Evolutionary conservation across 129 eudicot species (phyloP), one percentile per base, ranked within the genome.

Genomic region (Heracleum sosnowskyi): DNA sequence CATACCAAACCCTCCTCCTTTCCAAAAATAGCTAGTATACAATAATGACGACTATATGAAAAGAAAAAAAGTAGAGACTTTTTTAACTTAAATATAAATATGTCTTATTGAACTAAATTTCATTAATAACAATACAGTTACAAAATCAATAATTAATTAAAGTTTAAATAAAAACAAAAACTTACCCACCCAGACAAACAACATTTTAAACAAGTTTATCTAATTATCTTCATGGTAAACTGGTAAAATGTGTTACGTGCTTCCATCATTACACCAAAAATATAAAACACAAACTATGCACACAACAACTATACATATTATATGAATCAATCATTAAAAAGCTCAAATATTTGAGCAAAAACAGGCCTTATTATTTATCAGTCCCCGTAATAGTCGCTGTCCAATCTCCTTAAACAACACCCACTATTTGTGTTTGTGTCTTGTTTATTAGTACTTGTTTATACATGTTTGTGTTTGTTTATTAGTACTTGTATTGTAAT

Each of bases 311-410:
- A 51, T 18, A 20, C 7, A 22, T 51, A 55, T 55, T 22, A 8
- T 2, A 24, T 11, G 44, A 26, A 26, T n/a, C 68, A 60, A 60
- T 60, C 16, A 60, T 60, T 60, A 60, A 60, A 60, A 60, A 26
- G 68, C 68, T 60, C 68, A 60, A 0, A 33, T 2, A 60, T 60
- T 60, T 60, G 33, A 60, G 64, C 64, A 57, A 57, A 57, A 79
- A 44, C 81, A 60, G 76, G 76, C 82, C 84, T 60, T 53, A 51
- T 29, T 36, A 8, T 75, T 76, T 42, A 60, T 26, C 5, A 26
- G 73, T 80, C 78, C 76, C 87, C 81, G 80, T 66, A 51, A 73
- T 36, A 33, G 29, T 73, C 79, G 82, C 80, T 80, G 77, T 74
- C 82, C 44, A 72, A n/a, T 12, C 69, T 12, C 6, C 74, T 4